Conservation (phyloP, 2,329 filamentous ascomycete genomes). For the Botryotinia convoluta region DNA sequence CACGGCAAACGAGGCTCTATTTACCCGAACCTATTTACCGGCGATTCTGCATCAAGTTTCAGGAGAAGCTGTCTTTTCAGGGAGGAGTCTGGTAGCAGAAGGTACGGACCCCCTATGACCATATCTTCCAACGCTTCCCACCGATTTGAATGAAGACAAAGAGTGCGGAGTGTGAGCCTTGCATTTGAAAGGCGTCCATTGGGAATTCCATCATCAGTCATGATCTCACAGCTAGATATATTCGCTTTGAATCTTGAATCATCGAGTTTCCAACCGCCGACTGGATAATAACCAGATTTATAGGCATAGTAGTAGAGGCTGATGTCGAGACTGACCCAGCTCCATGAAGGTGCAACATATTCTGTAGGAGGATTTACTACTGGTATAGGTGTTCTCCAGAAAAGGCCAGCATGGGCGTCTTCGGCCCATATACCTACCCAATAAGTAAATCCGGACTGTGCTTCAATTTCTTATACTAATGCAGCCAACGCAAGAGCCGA, state of each 20-base stretch:
- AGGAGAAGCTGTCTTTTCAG: no score
- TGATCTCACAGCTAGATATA: not conserved
- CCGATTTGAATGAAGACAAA: not conserved
- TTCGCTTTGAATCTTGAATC: not conserved
- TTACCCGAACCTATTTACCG: no score
- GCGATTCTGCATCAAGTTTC: no score
- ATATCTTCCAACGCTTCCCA: not conserved
- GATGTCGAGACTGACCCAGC: not conserved
- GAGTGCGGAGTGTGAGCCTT: not conserved
- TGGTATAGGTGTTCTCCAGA: no score
- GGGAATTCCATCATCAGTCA: not conserved
- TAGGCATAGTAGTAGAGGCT: no score
- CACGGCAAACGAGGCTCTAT: no score
- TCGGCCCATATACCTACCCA: not conserved
- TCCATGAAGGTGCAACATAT: not conserved
- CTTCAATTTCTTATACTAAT: not conserved
- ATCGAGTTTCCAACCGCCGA: not conserved
- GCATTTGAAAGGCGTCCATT: not conserved
- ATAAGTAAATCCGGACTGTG: not conserved
- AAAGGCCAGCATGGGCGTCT: not conserved
- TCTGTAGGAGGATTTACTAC: no score
- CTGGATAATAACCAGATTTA: not conserved
- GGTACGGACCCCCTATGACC: no score
- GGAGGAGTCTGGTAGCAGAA: no score
- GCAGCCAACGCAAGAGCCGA: not conserved